Conservation (phyloP, 768 basidiomycete species). For the Rubroboletus pulcherrimus region DNA sequence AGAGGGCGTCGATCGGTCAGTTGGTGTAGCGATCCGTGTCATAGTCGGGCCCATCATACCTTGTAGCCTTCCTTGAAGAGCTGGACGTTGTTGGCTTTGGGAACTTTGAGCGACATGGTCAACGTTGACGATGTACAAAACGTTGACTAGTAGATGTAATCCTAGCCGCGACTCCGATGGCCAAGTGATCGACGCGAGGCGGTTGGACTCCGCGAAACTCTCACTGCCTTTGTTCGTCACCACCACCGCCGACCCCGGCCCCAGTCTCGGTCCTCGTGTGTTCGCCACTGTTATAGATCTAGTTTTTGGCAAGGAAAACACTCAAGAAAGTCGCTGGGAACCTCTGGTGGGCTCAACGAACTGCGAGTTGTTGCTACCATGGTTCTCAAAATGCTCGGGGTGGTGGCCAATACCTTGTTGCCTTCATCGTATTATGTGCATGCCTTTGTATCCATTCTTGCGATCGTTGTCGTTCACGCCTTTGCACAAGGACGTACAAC, state of each 20-base stretch:
- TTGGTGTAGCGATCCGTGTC: slow-evolving; percentile 2
- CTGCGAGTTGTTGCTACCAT: slow-evolving; percentile 27
- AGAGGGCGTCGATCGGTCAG: slow-evolving; percentile 4
- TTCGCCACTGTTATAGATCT: neutral
- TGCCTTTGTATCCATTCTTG: slow-evolving; percentile 40
- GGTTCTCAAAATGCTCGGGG: slow-evolving; percentile 51
- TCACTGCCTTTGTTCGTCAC: neutral
- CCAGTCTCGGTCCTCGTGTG: neutral
- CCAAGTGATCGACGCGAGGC: neutral
- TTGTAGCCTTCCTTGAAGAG: slow-evolving; percentile 99
- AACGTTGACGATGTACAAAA: neutral
- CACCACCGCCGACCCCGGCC: neutral
- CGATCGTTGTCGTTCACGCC: slow-evolving; percentile 47
- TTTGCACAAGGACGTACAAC: slow-evolving; percentile 71
- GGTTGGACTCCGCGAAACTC: slow-evolving; percentile 14
- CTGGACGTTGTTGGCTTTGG: slow-evolving; percentile 81
- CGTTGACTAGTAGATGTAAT: too few relatives aligned
- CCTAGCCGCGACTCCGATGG: slow-evolving; percentile 11
- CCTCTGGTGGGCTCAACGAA: neutral
- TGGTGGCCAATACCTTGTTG: slow-evolving; percentile 40
- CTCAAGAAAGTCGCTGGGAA: too few relatives aligned
- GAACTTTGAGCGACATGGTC: slow-evolving; percentile 90
- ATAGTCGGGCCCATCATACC: slow-evolving; percentile 37
- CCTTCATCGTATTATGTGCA: slow-evolving; percentile 59
- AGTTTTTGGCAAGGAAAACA: neutral